These are phyloP conservation scores for Psilocybe sp. DNA, from an alignment of 768 basidiomycete genomes.

Conservation along the genomic window DNA sequence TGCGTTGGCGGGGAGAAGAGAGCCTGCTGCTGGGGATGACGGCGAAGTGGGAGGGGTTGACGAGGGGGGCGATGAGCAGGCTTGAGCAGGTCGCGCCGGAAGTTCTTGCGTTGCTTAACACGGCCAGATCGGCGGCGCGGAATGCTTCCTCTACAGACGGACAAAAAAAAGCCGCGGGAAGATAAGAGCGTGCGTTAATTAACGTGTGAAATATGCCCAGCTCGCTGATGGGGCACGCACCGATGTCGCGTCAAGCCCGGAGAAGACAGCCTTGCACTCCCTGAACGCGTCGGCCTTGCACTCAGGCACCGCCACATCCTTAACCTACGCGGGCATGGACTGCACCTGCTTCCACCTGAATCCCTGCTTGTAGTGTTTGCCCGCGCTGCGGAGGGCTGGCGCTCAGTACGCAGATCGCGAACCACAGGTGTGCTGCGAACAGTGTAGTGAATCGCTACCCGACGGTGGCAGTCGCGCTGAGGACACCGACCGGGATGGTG, in stretches of 20 bases:
- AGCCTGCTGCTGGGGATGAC: no score
- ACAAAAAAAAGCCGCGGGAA: no score
- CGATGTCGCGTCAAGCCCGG: slow-evolving; percentile 96
- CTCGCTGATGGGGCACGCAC: slow-evolving; percentile 36
- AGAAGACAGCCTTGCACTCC: slow-evolving; percentile 87
- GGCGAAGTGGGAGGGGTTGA: background rate
- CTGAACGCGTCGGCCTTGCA: slow-evolving; percentile 77
- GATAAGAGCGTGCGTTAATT: no score
- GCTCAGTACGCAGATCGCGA: slow-evolving; percentile 80
- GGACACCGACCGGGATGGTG: slow-evolving; percentile 59
- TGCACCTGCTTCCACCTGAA: slow-evolving; percentile 86
- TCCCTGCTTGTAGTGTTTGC: slow-evolving; percentile 71
- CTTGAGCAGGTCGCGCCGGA: no score
- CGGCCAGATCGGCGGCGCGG: no score
- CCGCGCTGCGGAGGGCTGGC: slow-evolving; percentile 87
- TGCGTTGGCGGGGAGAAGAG: slow-evolving; percentile 27
- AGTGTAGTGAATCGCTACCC: slow-evolving; percentile 94
- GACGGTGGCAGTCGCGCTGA: slow-evolving; percentile 92
- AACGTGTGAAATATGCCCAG: no score
- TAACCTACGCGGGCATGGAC: slow-evolving; percentile 66
- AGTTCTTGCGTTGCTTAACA: no score
- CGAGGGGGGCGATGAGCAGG: background rate
- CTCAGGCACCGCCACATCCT: slow-evolving; percentile 63
- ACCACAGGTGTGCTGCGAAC: slow-evolving; percentile 87
- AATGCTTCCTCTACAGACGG: no score